Evolutionary conservation across 2,329 filamentous ascomycete genomes (phyloP).

Genomic region (Beauveria varroae): DNA sequence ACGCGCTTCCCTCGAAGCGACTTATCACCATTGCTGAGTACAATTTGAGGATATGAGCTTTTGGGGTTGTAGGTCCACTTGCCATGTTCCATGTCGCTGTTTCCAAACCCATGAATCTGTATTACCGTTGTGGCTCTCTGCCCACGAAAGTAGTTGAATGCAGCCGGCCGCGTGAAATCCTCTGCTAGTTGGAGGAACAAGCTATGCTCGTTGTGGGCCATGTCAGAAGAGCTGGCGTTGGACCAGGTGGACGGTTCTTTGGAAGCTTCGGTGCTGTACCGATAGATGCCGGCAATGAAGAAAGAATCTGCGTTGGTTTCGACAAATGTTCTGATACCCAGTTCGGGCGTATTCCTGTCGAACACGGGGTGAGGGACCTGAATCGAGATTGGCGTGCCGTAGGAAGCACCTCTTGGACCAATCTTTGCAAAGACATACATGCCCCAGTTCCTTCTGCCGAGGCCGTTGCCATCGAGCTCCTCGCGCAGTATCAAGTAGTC

Average conservation of each 20-base stretch:
- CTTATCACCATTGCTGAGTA: conserved; percentile 4
- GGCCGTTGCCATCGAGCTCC: background rate
- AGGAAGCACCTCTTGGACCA: background rate
- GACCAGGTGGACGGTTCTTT: background rate
- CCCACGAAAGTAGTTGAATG: background rate
- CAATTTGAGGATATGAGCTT: conserved; percentile 2
- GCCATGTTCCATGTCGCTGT: conserved; percentile 4
- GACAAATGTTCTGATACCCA: conserved; percentile 1
- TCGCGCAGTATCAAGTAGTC: conserved; percentile 7
- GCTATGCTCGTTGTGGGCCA: conserved; percentile 6
- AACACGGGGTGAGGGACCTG: conserved; percentile 5
- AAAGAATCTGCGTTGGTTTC: conserved; percentile 6
- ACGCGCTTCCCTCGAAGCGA: background rate
- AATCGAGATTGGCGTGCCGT: conserved; percentile 3
- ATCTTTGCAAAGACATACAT: conserved; percentile 8
- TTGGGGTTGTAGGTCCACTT: conserved; percentile 3
- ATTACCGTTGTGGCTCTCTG: background rate
- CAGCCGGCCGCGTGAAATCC: background rate
- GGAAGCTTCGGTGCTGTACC: background rate
- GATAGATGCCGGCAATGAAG: conserved; percentile 2
- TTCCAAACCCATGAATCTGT: conserved; percentile 5
- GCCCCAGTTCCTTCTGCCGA: background rate
- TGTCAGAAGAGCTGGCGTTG: conserved; percentile 1
- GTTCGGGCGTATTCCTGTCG: conserved; percentile 5
- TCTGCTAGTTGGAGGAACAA: conserved; percentile 4